phyloP scores from a whole-genome alignment of 805 yeast species.

The Metschnikowia noctiluminum region DNA sequence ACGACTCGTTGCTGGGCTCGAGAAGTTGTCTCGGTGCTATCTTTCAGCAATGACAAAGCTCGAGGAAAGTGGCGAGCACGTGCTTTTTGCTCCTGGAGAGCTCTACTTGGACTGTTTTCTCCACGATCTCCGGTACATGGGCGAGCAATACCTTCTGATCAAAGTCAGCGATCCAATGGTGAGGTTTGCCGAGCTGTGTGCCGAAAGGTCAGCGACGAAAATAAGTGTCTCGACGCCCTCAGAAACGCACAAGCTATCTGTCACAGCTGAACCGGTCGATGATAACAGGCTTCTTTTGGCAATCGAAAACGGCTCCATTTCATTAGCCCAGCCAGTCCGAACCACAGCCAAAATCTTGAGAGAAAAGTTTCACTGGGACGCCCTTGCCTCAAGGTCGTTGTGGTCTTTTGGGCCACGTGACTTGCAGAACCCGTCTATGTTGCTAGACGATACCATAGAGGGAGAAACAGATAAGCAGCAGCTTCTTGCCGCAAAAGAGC shows the following conservation, averaged over 20 bases:
- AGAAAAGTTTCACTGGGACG: slow-evolving; percentile 71
- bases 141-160: slow-evolving; percentile 59
- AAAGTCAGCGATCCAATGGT: slow-evolving; percentile 84
- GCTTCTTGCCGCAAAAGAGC: slow-evolving; percentile 45
- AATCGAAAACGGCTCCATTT: slow-evolving; percentile 48
- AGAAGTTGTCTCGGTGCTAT: slow-evolving; percentile 59
- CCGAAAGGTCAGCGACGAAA: slow-evolving; percentile 62
- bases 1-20: slow-evolving; percentile 63
- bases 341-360: slow-evolving; percentile 54
- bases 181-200: slow-evolving; percentile 73
- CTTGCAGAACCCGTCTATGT: slow-evolving; percentile 45
- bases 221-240: slow-evolving; percentile 58
- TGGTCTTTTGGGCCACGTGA: slow-evolving; percentile 73
- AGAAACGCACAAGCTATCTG: slow-evolving; percentile 54
- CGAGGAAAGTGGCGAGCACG: slow-evolving; percentile 88
- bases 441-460: slow-evolving; percentile 68
- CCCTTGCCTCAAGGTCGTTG: slow-evolving; percentile 74
- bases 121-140: slow-evolving; percentile 67
- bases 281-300: slow-evolving; percentile 48
- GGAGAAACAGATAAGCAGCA: slow-evolving; percentile 61
- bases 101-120: slow-evolving; percentile 78
- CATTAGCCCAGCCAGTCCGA: slow-evolving; percentile 34
- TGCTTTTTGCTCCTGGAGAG: slow-evolving; percentile 81
- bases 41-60: slow-evolving; percentile 65
- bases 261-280: slow-evolving; percentile 74